These are phyloP conservation scores for Elsinoe arachidis DNA, from an alignment of 2,329 filamentous ascomycete species.

Conservation along the genomic window DNA sequence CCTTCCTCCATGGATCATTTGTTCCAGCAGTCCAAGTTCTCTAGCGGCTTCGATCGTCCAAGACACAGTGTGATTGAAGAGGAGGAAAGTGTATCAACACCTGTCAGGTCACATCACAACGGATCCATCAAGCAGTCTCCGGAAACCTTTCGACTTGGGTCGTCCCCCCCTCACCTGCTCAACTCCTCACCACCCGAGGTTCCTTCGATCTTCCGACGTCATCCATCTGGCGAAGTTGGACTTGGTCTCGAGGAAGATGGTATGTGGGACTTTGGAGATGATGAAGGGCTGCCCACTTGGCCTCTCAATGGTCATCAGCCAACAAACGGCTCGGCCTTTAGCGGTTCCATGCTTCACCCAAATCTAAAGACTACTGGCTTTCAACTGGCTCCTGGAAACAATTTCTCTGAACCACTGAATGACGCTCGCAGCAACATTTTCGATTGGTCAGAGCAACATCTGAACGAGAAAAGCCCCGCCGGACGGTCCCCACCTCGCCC, in stretches of 20 bases:
- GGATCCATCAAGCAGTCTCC: slow-evolving; percentile 31
- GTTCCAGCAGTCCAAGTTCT: not conserved
- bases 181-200: slow-evolving; percentile 39
- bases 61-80: slow-evolving; percentile 42
- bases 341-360: slow-evolving; percentile 7
- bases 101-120: slow-evolving; percentile 35
- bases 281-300: slow-evolving; percentile 17
- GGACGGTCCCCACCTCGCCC: slow-evolving; percentile 55
- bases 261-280: slow-evolving; percentile 34
- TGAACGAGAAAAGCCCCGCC: slow-evolving; percentile 52
- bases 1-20: not conserved
- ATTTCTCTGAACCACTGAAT: slow-evolving; percentile 12
- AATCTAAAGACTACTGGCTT: slow-evolving; percentile 6
- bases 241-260: slow-evolving; percentile 26
- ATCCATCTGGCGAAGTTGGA: slow-evolving; percentile 33
- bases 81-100: slow-evolving; percentile 42
- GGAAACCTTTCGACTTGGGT: slow-evolving; percentile 15
- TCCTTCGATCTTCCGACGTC: slow-evolving; percentile 33
- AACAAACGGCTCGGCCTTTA: not conserved
- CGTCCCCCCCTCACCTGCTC: slow-evolving; percentile 24
- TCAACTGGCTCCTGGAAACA: not conserved
- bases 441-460: slow-evolving; percentile 64
- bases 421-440: slow-evolving; percentile 58
- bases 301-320: not conserved
- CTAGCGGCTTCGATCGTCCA: slow-evolving; percentile 18